phyloP scores from a whole-genome alignment of 108 stramenopile species.

The Epithemia pelagica region DNA sequence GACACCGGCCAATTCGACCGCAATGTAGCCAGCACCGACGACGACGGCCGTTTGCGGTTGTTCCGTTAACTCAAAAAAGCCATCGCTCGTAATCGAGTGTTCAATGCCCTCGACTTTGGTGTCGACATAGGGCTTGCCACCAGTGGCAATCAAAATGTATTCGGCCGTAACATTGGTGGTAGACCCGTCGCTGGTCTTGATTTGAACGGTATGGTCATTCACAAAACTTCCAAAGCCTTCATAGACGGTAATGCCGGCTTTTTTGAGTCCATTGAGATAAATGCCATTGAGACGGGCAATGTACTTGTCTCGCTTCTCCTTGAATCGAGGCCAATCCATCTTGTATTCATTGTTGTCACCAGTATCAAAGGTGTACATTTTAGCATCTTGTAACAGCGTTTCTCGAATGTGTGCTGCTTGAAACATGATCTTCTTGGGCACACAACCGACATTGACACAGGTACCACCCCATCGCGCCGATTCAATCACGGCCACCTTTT shows the following conservation, averaged over 20 bases:
- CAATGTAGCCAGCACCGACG: conserved; percentile 97
- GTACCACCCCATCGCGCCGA: conserved; percentile 83
- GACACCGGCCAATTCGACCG: conserved; percentile 91
- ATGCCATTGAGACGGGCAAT: conserved; percentile 78
- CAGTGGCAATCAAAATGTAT: conserved; percentile 86
- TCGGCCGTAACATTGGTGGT: conserved; percentile 34
- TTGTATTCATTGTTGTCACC: conserved; percentile 11
- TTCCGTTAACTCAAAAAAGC: conserved; percentile 87
- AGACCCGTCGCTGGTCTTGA: conserved; percentile 20
- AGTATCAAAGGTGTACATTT: conserved; percentile 30
- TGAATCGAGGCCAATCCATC: conserved; percentile 72
- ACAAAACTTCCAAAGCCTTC: conserved; percentile 49
- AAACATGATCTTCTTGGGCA: conserved; percentile 97
- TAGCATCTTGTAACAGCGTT: conserved; percentile 51
- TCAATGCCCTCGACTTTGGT: conserved; percentile 60
- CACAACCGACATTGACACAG: conserved; percentile 97
- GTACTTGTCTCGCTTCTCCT: conserved; percentile 79
- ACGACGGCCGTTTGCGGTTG: conserved; percentile 83
- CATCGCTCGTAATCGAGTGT: conserved; percentile 79
- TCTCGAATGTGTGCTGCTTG: conserved; percentile 67
- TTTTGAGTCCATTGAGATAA: conserved; percentile 63
- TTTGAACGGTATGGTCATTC: conserved; percentile 48
- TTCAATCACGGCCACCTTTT: conserved; percentile 84
- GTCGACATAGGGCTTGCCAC: conserved; percentile 74
- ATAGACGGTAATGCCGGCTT: conserved; percentile 42